A percentile compares a stretch with the other conserved stretches of the same genome.
Conservation (phyloP, 768 basidiomycete species). For the Leccinum rimulosum region DNA sequence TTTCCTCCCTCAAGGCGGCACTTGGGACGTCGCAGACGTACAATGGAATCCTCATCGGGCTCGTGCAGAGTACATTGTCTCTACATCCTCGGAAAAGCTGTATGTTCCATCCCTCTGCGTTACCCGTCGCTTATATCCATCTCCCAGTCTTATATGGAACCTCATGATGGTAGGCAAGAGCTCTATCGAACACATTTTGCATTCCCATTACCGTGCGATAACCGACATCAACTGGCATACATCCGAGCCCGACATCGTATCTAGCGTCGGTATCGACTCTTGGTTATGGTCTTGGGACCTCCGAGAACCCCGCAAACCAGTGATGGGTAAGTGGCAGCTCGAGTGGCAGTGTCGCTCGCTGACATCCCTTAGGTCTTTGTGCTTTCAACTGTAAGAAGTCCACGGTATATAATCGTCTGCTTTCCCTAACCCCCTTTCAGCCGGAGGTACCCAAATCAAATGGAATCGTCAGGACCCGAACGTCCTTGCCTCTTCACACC, state of each 20-base stretch:
- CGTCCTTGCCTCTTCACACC: slow-evolving; percentile 86
- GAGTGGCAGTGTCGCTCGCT: background rate
- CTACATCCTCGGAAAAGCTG: slow-evolving; percentile 88
- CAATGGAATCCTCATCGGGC: slow-evolving; percentile 88
- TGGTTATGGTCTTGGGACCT: slow-evolving; percentile 97
- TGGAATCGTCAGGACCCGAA: slow-evolving; percentile 91
- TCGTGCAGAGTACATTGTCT: slow-evolving; percentile 78
- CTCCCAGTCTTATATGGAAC: slow-evolving; percentile 86
- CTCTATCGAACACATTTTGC: slow-evolving; percentile 80
- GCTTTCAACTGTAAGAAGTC: slow-evolving; percentile 49
- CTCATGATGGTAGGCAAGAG: slow-evolving; percentile 69
- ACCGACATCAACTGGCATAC: slow-evolving; percentile 99
- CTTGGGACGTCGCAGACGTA: slow-evolving; percentile 93
- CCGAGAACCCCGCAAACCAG: slow-evolving; percentile 63
- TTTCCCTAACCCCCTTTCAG: slow-evolving; percentile 35
- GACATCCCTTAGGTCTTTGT: slow-evolving; percentile 43
- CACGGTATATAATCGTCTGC: background rate
- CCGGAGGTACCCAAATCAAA: slow-evolving; percentile 92
- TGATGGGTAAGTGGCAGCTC: slow-evolving; percentile 47
- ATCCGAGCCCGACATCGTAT: slow-evolving; percentile 77
- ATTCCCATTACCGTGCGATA: slow-evolving; percentile 91
- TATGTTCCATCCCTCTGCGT: slow-evolving; percentile 34
- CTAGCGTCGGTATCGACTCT: slow-evolving; percentile 89
- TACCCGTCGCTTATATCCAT: background rate
- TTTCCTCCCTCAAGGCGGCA: slow-evolving; percentile 93